phyloP scores from a whole-genome alignment of 1,139 yeast species.

The Hyphopichia khmerensis region DNA sequence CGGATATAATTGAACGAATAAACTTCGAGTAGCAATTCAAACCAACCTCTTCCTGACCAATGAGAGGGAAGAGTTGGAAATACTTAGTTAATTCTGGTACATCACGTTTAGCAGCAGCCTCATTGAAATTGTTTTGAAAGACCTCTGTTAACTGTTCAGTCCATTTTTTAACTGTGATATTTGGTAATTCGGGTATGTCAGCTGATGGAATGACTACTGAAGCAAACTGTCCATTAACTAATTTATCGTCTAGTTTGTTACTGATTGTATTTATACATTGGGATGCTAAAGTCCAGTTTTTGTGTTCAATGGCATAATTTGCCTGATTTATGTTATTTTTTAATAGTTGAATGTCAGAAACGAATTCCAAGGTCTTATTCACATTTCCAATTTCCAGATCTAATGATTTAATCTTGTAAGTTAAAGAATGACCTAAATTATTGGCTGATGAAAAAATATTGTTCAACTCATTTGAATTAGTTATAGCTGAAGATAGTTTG shows the following conservation, averaged over 20 bases:
- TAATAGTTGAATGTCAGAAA: slow-evolving; percentile 61
- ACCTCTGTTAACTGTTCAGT: slow-evolving; percentile 53
- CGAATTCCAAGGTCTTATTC: slow-evolving; percentile 61
- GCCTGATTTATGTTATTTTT: slow-evolving; percentile 68
- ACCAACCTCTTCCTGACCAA: slow-evolving; percentile 72
- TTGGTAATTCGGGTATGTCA: slow-evolving; percentile 84
- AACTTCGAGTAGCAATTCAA: slow-evolving; percentile 79
- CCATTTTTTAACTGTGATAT: slow-evolving; percentile 56
- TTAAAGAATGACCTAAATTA: slow-evolving; percentile 62
- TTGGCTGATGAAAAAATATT: slow-evolving; percentile 59
- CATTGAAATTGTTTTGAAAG: slow-evolving; percentile 62
- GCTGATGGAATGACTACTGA: slow-evolving; percentile 84
- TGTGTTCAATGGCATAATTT: slow-evolving; percentile 61
- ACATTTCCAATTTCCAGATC: slow-evolving; percentile 75
- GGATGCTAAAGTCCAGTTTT: slow-evolving; percentile 75
- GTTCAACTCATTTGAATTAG: slow-evolving; percentile 46
- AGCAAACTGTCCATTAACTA: slow-evolving; percentile 70
- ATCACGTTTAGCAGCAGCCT: slow-evolving; percentile 66
- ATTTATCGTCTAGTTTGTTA: slow-evolving; percentile 49
- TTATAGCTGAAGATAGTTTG: slow-evolving; percentile 35
- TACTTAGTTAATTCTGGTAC: slow-evolving; percentile 71
- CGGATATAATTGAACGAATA: slow-evolving; percentile 80
- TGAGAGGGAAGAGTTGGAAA: slow-evolving; percentile 85
- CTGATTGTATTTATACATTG: slow-evolving; percentile 54
- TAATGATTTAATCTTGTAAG: slow-evolving; percentile 65